These are phyloP conservation scores for Wickerhamiella cacticola DNA, from an alignment of 805 yeast species.

Conservation along the genomic window DNA sequence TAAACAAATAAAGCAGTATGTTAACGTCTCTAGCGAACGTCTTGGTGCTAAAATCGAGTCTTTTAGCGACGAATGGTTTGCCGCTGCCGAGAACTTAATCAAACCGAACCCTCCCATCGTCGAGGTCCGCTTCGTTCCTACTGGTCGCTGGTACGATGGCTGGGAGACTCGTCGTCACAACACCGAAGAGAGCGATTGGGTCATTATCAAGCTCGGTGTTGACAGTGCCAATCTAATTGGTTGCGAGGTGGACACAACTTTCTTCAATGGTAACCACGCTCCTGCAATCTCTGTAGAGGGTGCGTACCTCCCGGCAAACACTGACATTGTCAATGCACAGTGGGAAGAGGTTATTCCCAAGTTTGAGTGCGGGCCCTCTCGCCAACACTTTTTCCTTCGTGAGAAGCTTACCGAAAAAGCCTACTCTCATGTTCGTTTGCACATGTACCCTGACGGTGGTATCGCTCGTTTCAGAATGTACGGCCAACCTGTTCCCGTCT, in stretches of 20 bases:
- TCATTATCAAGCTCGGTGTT: constrained; percentile 70
- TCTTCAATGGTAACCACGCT: constrained; percentile 91
- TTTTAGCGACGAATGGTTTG: constrained; percentile 89
- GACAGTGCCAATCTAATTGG: constrained; percentile 67
- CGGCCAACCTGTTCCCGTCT: constrained; percentile 69
- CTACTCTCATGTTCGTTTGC: constrained; percentile 70
- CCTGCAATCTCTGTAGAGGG: constrained; percentile 83
- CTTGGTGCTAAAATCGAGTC: constrained; percentile 64
- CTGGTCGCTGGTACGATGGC: constrained; percentile 98
- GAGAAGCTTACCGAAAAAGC: constrained; percentile 42
- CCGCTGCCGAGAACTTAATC: constrained; percentile 77
- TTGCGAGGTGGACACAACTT: constrained; percentile 85
- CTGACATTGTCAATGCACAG: constrained; percentile 29
- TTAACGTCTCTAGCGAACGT: constrained; percentile 71
- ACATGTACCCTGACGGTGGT: constrained; percentile 98
- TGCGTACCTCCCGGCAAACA: constrained; percentile 28
- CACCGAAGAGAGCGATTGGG: constrained; percentile 76
- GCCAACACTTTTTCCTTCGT: constrained; percentile 69
- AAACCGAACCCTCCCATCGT: constrained; percentile 70
- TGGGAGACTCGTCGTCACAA: constrained; percentile 98
- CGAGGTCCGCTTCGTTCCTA: constrained; percentile 64
- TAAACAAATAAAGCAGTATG: constrained; percentile 19
- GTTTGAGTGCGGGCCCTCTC: constrained; percentile 79
- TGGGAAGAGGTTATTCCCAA: constrained; percentile 68
- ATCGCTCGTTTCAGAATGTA: constrained; percentile 87